Percentiles rank a stretch among this genome's conserved stretches.
Conservation (phyloP, 768 basidiomycete species). For the Lactarius vividus region DNA sequence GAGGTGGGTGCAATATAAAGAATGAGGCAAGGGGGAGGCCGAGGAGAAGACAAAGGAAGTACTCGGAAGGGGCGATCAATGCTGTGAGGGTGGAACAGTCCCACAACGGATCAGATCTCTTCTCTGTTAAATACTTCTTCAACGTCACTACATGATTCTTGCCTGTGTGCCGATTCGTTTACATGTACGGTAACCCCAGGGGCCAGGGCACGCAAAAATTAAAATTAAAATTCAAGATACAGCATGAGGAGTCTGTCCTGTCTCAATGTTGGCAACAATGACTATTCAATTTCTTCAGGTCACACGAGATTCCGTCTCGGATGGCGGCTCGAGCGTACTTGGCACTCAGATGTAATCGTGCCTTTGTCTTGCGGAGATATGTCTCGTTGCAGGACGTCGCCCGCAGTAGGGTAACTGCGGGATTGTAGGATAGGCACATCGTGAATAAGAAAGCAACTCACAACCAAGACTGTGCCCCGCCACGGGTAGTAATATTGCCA, state of each 20-base stretch:
- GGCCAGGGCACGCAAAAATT: slow-evolving; percentile 40
- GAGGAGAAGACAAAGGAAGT: not conserved
- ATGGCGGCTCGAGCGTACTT: slow-evolving; percentile 60
- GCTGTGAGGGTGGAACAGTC: not conserved
- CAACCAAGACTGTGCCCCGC: slow-evolving; percentile 55
- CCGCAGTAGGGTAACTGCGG: slow-evolving; percentile 31
- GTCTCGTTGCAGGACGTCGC: slow-evolving; percentile 45
- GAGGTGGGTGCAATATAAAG: not conserved
- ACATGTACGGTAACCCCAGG: slow-evolving; percentile 40
- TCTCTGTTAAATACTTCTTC: not conserved
- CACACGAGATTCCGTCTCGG: slow-evolving; percentile 62
- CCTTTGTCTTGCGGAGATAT: slow-evolving; percentile 31
- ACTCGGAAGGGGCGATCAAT: not conserved
- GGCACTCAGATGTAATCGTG: slow-evolving; percentile 47
- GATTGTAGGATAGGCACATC: not conserved
- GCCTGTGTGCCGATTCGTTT: slow-evolving; percentile 36
- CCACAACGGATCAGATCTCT: not conserved
- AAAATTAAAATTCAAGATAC: slow-evolving; percentile 31
- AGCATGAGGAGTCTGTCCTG: slow-evolving; percentile 41
- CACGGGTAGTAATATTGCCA: slow-evolving; percentile 30
- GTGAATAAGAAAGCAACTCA: slow-evolving; percentile 33
- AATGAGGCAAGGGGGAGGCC: not conserved
- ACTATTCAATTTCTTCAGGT: slow-evolving; percentile 39
- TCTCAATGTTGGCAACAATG: not conserved
- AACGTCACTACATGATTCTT: not conserved